Conservation (phyloP, 495 filamentous ascomycete species). For the Neurospora tetraspora region DNA sequence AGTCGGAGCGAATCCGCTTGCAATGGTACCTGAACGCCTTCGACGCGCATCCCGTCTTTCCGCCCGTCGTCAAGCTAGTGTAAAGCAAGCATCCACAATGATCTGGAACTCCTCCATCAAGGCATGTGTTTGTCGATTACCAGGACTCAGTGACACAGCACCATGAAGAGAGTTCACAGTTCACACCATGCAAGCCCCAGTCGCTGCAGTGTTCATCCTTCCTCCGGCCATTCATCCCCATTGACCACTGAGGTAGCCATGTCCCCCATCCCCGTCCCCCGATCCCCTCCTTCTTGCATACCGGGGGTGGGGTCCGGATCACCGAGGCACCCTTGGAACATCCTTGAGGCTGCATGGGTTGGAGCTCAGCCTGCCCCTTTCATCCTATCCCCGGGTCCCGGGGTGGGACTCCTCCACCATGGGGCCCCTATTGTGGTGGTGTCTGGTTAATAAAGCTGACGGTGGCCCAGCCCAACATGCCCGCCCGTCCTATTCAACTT, state of each 20-base stretch:
- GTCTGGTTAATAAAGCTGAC: background rate
- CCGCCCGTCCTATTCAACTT: background rate
- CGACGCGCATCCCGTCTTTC: background rate
- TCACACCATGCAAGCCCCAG: background rate
- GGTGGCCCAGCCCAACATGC: background rate
- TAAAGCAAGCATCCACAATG: background rate
- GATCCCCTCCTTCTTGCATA: background rate
- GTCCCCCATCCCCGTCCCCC: background rate
- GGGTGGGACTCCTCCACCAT: background rate
- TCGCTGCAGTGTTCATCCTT: background rate
- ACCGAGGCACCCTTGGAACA: background rate
- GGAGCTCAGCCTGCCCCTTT: background rate
- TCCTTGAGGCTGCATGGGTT: background rate
- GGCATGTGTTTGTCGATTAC: background rate
- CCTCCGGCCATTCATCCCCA: background rate
- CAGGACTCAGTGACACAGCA: background rate
- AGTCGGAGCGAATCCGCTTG: background rate
- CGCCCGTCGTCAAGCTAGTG: background rate
- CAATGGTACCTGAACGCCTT: background rate
- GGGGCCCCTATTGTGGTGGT: background rate
- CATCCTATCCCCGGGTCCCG: background rate
- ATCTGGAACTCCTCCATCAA: background rate
- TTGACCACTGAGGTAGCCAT: background rate
- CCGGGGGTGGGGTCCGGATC: background rate
- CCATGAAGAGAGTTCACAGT: background rate